phyloP scores from a whole-genome alignment of 2,329 filamentous ascomycete genomes.

The Pleomassaria siparia region DNA sequence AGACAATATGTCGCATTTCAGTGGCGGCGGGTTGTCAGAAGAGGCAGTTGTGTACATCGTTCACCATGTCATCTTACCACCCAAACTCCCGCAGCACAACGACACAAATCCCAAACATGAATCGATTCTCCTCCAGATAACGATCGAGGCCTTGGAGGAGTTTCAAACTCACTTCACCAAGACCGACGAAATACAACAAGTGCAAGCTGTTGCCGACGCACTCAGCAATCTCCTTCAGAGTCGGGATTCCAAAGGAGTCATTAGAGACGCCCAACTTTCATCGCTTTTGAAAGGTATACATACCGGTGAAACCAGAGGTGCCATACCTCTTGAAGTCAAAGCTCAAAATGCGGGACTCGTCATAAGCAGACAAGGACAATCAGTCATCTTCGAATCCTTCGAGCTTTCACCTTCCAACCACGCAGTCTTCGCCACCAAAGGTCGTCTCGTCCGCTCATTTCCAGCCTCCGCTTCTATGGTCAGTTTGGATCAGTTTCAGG shows the following conservation, averaged over 20 bases:
- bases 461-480: slow-evolving; percentile 46
- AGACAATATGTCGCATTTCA: too few species aligned
- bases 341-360: slow-evolving; percentile 53
- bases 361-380: slow-evolving; percentile 28
- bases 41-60: slow-evolving; percentile 38
- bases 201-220: background rate
- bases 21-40: too few species aligned
- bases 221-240: background rate
- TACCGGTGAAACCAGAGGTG: background rate
- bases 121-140: slow-evolving; percentile 13
- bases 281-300: background rate
- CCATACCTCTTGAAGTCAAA: slow-evolving; percentile 45
- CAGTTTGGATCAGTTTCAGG: slow-evolving; percentile 17
- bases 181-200: background rate
- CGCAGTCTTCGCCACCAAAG: slow-evolving; percentile 40
- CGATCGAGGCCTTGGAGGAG: slow-evolving; percentile 13
- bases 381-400: slow-evolving; percentile 47
- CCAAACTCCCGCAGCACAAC: slow-evolving; percentile 47
- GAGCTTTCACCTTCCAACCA: slow-evolving; percentile 49
- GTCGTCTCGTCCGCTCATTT: slow-evolving; percentile 49
- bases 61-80: slow-evolving; percentile 54
- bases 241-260: background rate
- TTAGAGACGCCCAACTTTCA: background rate
- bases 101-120: slow-evolving; percentile 24
- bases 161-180: slow-evolving; percentile 4